Percentiles rank a stretch among this genome's conserved stretches.
Evolutionary conservation across 2,329 filamentous ascomycete genomes (phyloP).

Genomic region (Fusarium miscanthi): DNA sequence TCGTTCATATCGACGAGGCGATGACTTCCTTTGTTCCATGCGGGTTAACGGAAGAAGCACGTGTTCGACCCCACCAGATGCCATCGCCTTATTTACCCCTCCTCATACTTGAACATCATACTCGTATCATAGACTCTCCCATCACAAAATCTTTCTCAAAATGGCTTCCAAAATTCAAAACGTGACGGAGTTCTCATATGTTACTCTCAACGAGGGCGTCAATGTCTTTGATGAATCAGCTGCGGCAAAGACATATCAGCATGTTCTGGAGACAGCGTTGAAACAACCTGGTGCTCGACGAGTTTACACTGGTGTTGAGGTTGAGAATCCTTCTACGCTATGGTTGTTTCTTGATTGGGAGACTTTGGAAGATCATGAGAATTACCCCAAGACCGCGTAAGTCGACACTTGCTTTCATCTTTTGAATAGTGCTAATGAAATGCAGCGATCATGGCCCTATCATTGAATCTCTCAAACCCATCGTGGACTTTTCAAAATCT

Average conservation of each 20-base stretch:
- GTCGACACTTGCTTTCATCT: neutral
- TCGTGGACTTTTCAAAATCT: constrained; percentile 26
- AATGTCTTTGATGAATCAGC: constrained; percentile 29
- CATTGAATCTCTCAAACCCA: constrained; percentile 34
- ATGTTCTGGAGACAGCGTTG: constrained; percentile 32
- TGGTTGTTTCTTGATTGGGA: constrained; percentile 47
- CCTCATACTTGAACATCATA: neutral
- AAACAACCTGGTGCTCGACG: constrained; percentile 41
- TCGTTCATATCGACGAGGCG: neutral
- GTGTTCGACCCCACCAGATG: constrained; percentile 21
- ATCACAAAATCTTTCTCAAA: neutral
- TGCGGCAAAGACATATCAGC: constrained; percentile 24
- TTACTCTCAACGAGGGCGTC: constrained; percentile 30
- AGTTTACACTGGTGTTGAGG: constrained; percentile 38
- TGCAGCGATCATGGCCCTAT: constrained; percentile 21
- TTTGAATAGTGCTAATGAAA: fast-evolving
- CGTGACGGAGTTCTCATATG: constrained; percentile 41
- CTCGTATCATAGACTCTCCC: neutral
- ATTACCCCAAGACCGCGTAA: constrained; percentile 30
- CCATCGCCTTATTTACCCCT: constrained; percentile 27
- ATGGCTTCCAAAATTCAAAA: constrained; percentile 35
- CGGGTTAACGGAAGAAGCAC: constrained; percentile 36
- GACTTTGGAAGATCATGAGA: constrained; percentile 28
- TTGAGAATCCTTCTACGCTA: constrained; percentile 40
- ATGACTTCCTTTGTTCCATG: constrained; percentile 25